phyloP scores from a whole-genome alignment of 2,329 filamentous ascomycete genomes.

The Paraconiothyrium brasiliense region DNA sequence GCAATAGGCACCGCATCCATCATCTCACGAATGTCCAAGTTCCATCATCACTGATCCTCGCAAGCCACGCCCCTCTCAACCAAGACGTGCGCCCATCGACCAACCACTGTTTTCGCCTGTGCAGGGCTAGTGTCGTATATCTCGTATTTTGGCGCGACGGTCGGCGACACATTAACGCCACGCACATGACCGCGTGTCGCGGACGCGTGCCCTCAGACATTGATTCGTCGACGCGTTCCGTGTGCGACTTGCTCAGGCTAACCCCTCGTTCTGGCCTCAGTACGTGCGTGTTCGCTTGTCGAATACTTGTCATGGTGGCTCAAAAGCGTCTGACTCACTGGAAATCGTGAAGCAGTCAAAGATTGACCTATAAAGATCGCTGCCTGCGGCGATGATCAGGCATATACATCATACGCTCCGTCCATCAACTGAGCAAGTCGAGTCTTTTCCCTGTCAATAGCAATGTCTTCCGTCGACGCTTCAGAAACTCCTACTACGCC shows the following conservation, averaged over 20 bases:
- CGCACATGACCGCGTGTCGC: slow-evolving; percentile 26
- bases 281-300: too few species aligned
- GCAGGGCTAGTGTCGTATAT: slow-evolving; percentile 2
- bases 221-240: slow-evolving; percentile 15
- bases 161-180: slow-evolving; percentile 9
- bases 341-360: too few species aligned
- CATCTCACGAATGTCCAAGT: not conserved
- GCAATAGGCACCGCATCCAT: not conserved
- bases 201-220: slow-evolving; percentile 15
- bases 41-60: not conserved
- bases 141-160: slow-evolving; percentile 11
- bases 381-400: too few species aligned
- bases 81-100: not conserved
- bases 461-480: slow-evolving; percentile 8
- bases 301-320: too few species aligned
- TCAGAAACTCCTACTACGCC: not conserved
- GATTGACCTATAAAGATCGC: too few species aligned
- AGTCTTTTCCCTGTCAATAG: not conserved
- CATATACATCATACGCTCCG: too few species aligned
- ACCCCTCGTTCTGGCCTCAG: not conserved
- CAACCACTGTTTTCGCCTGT: not conserved
- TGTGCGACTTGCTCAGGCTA: not conserved
- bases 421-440: not conserved
- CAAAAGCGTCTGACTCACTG: too few species aligned
- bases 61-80: not conserved